These are phyloP conservation scores for Spirogloea muscicola DNA, from an alignment of 139 green algal species.

Conservation along the genomic window DNA sequence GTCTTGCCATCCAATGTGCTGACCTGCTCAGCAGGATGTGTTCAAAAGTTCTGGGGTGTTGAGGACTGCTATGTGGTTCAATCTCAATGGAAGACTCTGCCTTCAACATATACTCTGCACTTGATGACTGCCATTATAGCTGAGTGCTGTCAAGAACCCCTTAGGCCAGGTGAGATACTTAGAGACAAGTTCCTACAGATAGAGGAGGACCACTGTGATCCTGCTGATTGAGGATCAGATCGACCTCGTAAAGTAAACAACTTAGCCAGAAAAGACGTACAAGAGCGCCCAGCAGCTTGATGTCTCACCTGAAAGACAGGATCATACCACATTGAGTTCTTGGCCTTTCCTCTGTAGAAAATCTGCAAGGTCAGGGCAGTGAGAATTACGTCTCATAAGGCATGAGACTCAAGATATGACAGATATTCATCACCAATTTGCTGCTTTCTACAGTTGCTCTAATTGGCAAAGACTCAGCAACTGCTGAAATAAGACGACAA, in stretches of 20 bases:
- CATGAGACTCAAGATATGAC: too few relatives aligned
- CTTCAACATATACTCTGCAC: background rate
- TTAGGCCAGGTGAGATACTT: too few relatives aligned
- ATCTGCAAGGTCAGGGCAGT: too few relatives aligned
- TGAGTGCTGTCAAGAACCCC: too few relatives aligned
- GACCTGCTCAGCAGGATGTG: constrained; percentile 16
- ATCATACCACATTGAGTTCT: constrained; percentile 70
- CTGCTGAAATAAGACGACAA: too few relatives aligned
- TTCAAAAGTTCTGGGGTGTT: too few relatives aligned
- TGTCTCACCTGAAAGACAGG: constrained; percentile 50
- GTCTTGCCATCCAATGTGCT: constrained; percentile 47
- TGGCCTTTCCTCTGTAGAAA: constrained; percentile 78
- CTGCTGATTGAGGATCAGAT: background rate
- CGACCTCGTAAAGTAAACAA: background rate
- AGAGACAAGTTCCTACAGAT: too few relatives aligned
- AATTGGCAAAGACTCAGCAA: constrained; percentile 59
- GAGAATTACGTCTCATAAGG: too few relatives aligned
- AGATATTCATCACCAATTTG: too few relatives aligned
- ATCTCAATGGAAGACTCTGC: background rate
- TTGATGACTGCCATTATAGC: too few relatives aligned
- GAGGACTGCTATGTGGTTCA: too few relatives aligned
- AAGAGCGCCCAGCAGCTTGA: background rate
- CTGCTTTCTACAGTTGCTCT: too few relatives aligned
- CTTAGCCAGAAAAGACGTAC: background rate
- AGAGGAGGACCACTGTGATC: background rate